Percentiles rank a stretch among this genome's conserved stretches.
phyloP scores from a whole-genome alignment of 1,284 basidiomycete species.

The Sutorius eximius region DNA sequence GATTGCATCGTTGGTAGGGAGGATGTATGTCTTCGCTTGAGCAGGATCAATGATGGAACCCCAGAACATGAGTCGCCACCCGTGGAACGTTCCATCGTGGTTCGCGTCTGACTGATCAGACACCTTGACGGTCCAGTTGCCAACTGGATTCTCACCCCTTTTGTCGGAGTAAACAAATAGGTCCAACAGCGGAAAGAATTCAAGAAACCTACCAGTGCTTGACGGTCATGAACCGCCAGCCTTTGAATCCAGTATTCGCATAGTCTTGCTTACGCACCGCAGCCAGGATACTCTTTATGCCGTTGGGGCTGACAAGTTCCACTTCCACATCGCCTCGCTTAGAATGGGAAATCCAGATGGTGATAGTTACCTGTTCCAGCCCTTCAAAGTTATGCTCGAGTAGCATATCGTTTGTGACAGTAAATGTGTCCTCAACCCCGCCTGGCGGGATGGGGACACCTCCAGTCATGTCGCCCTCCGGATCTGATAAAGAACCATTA shows the following conservation, averaged over 20 bases:
- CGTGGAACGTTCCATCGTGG: slow-evolving; percentile 78
- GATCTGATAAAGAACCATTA: slow-evolving; percentile 59
- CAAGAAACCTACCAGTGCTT: slow-evolving; percentile 85
- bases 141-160: slow-evolving; percentile 93
- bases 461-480: slow-evolving; percentile 55
- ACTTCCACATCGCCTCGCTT: slow-evolving; percentile 93
- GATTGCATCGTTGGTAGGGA: slow-evolving; percentile 55
- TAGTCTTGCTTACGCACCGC: slow-evolving; percentile 70
- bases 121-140: slow-evolving; percentile 88
- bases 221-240: slow-evolving; percentile 97
- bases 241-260: slow-evolving; percentile 74
- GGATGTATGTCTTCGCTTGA: slow-evolving; percentile 64
- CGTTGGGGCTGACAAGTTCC: slow-evolving; percentile 82
- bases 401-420: slow-evolving; percentile 74
- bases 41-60: slow-evolving; percentile 81
- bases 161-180: slow-evolving; percentile 18
- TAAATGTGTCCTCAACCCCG: slow-evolving; percentile 69
- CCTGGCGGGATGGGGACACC: slow-evolving; percentile 66
- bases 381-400: slow-evolving; percentile 77
- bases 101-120: slow-evolving; percentile 67
- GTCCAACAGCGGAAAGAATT: neutral
- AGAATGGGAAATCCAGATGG: slow-evolving; percentile 90
- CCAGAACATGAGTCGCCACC: slow-evolving; percentile 94
- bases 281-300: slow-evolving; percentile 85
- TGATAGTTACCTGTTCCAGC: slow-evolving; percentile 91